These are phyloP conservation scores for Boletus reticuloceps DNA, from an alignment of 768 basidiomycete genomes.

Conservation along the genomic window DNA sequence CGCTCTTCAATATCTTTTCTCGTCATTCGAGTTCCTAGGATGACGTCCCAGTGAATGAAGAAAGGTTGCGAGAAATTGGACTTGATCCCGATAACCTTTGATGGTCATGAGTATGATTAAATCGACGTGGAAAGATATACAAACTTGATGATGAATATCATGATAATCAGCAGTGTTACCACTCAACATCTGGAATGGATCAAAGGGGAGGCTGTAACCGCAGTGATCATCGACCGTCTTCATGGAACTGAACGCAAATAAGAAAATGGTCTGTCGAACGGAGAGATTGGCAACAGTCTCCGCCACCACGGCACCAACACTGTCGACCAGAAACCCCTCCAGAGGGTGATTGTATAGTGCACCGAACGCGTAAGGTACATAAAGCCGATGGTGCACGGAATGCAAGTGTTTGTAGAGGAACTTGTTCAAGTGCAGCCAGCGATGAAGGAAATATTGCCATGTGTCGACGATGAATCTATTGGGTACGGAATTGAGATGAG, in stretches of 20 bases:
- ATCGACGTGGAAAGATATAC: conserved; percentile 7
- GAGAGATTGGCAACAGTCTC: conserved; percentile 67
- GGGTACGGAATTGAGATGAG: not conserved
- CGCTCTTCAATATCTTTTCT: conserved; percentile 61
- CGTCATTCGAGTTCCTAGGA: conserved; percentile 85
- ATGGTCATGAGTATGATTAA: not conserved
- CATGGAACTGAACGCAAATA: conserved; percentile 80
- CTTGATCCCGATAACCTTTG: conserved; percentile 72
- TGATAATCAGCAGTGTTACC: conserved; percentile 95
- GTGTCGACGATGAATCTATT: conserved; percentile 90
- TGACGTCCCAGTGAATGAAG: conserved; percentile 89
- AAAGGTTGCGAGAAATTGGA: conserved; percentile 95
- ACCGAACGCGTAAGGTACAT: conserved; percentile 96
- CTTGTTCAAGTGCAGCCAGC: conserved; percentile 85
- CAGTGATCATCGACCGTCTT: conserved; percentile 98
- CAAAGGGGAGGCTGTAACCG: conserved; percentile 86
- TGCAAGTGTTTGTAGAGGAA: conserved; percentile 91
- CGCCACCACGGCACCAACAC: conserved; percentile 74
- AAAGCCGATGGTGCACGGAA: conserved; percentile 92
- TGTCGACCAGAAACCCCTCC: conserved; percentile 90
- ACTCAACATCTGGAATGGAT: conserved; percentile 84
- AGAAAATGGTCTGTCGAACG: conserved; percentile 76
- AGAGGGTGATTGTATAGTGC: conserved; percentile 97
- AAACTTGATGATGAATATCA: conserved; percentile 94
- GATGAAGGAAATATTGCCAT: conserved; percentile 98